Base-by-base conservation (phyloP, 2,329 filamentous ascomycete species). In the Penicillium sp. region DNA sequence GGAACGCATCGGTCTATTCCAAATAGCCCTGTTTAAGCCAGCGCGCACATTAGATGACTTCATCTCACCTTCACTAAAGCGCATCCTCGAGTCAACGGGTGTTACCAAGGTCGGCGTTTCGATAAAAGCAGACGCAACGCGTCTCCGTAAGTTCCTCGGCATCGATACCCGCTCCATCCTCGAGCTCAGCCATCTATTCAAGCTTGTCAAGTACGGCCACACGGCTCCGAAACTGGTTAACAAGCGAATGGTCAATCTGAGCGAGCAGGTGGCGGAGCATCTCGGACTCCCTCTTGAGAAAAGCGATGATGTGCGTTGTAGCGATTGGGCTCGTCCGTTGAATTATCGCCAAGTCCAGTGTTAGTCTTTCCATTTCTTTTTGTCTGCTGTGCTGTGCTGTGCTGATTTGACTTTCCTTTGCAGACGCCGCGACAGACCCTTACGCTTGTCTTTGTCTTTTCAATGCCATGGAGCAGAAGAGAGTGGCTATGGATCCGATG, bases 171-270 rank as follows among this genome's bases (percentile, higher is more conserved):
- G 77, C 43, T 89, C 89, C 0, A 75, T 90, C 3, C 83, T 96
- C 54, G 92, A 97, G 72, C 79, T 96, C 7, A 93, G 89, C 67
- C 88, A 96, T 66, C 73, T 96, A 20, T 87, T 92, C 71, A 89
- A 84, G 59, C 75, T 96, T 9, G 82, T 96, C 56, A 91, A 86
- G 54, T 87, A 84, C 65, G 84, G 82, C 0, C 71, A 75, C 47
- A 74, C 75, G 5, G 74, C 83, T 30, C 79, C 76, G 4, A 68
- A 77, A 2, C 68, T 80, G 13, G 83, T 93, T 65, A 88, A 90
- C 69, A 89, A 84, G 64, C 79, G 68, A 44, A 73, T 85, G 5
- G 85, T 93, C 8, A 78, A 81, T 2, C 74, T 97, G 42, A 85
- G 87, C 1, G 77, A 72, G 0, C 89, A 93, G 67, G 87, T 91